These are phyloP conservation scores for Cutaneotrichosporon sp. DNA, from an alignment of 1,284 basidiomycete species.

Conservation along the genomic window DNA sequence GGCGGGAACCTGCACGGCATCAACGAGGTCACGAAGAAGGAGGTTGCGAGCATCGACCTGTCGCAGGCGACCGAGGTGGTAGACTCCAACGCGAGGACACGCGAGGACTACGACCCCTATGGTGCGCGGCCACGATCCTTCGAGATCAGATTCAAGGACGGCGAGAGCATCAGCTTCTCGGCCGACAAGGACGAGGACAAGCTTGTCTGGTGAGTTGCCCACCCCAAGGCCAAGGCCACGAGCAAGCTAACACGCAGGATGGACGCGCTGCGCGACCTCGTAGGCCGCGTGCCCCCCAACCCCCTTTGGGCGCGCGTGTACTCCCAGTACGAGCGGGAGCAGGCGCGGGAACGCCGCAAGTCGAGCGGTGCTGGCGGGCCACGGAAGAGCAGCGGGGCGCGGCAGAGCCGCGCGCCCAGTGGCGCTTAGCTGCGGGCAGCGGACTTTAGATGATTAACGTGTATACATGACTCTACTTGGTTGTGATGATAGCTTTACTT, in stretches of 20 bases:
- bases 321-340: constrained; percentile 27
- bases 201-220: constrained; percentile 68
- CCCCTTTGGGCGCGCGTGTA: constrained; percentile 87
- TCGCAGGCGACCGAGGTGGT: constrained; percentile 76
- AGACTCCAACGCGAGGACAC: constrained; percentile 59
- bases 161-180: constrained; percentile 83
- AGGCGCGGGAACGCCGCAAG: neutral
- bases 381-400: neutral
- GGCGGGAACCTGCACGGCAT: constrained; percentile 86
- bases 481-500: constrained; percentile 7
- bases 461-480: constrained; percentile 9
- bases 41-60: constrained; percentile 86
- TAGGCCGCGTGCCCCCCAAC: constrained; percentile 83
- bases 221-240: constrained; percentile 1
- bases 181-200: constrained; percentile 91
- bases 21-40: constrained; percentile 90
- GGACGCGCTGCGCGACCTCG: constrained; percentile 72
- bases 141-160: constrained; percentile 75
- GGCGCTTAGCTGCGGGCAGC: neutral
- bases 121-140: constrained; percentile 69
- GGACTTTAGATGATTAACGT: neutral
- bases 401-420: neutral
- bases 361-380: neutral
- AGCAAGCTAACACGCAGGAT: constrained; percentile 63
- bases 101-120: constrained; percentile 66